These are phyloP conservation scores for Mycena venus DNA, from an alignment of 768 basidiomycete species.

Conservation along the genomic window DNA sequence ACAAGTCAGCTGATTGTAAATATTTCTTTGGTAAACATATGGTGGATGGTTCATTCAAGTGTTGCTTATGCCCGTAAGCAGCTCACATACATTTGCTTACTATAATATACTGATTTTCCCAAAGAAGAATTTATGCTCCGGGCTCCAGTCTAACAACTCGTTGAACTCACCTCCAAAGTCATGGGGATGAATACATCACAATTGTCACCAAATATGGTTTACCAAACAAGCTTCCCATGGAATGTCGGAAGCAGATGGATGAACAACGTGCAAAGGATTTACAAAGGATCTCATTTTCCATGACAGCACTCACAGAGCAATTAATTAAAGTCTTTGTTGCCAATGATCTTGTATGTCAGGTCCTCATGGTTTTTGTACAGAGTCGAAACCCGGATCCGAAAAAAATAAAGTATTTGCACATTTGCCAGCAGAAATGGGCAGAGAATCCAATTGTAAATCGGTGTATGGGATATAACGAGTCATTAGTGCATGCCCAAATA, in stretches of 20 bases:
- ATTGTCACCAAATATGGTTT: background rate
- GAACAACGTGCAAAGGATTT: background rate
- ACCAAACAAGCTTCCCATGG: background rate
- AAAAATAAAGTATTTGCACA: no score
- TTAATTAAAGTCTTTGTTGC: conserved; percentile 1
- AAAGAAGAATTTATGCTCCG: background rate
- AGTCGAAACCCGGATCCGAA: no score
- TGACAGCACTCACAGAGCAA: background rate
- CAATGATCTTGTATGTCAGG: background rate
- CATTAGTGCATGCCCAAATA: no score
- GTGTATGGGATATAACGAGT: no score
- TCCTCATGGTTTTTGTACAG: no score
- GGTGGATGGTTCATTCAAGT: background rate
- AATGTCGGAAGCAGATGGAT: background rate
- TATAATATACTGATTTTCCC: background rate
- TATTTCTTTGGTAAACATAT: background rate
- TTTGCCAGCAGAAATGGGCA: no score
- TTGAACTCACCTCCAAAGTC: background rate
- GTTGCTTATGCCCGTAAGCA: background rate
- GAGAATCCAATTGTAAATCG: no score
- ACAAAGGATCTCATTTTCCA: background rate
- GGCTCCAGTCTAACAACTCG: background rate
- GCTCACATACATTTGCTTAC: background rate
- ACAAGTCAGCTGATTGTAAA: conserved; percentile 2
- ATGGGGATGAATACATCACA: background rate